Evolutionary conservation across 2,329 filamentous ascomycete genomes (phyloP), one percentile per base, ranked within the genome.

Genomic region (Fusarium lyarnte): DNA sequence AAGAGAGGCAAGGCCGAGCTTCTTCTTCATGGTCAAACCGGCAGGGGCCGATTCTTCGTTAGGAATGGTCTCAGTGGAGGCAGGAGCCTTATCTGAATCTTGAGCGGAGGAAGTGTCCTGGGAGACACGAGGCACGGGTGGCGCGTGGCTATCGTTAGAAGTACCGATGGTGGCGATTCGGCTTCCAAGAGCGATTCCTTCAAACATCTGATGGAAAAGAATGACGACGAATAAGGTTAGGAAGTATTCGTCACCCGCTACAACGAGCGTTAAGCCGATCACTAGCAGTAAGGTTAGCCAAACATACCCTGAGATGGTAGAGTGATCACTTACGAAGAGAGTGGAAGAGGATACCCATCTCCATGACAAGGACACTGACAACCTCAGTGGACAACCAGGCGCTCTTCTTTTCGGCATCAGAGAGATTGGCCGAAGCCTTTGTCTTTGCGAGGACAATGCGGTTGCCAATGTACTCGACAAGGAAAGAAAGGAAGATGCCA

Each of bases 161-260:
- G 78, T 80, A 31, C 84, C 86, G 2, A 93, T 84, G 1, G 87
- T 85, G 13, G 91, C 90, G 69, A 94, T 94, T 19, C 91, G 88
- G 13, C 89, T 89, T 23, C 92, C 92, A 2, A 94, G 88, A 1
- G 92, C 92, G 49, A 94, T 85, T 8, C 93, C 92, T 78, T 94
- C 92, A 75, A 95, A 93, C 84, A 93, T 89, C 76, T 94, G 92
- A 77, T 94, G 92, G 82, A 94, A 94, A 63, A 94, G 82, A 64
- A 94, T 93, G 59, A 94, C 92, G 46, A 88, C 79, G 66, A 89
- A 88, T n/a, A 90, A 84, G 4, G 86, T 88, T 59, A 85, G 78
- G 80, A 89, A 89, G 74, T 85, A 87, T 41, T 82, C 83, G 72
- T 90, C 88, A 6, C 85, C 87, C 2, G 88, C 84, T 5, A 90